Percentiles rank a stretch among this genome's conserved stretches.
Evolutionary conservation across 805 yeast genomes (phyloP).

Genomic region (Candida nemodendra): DNA sequence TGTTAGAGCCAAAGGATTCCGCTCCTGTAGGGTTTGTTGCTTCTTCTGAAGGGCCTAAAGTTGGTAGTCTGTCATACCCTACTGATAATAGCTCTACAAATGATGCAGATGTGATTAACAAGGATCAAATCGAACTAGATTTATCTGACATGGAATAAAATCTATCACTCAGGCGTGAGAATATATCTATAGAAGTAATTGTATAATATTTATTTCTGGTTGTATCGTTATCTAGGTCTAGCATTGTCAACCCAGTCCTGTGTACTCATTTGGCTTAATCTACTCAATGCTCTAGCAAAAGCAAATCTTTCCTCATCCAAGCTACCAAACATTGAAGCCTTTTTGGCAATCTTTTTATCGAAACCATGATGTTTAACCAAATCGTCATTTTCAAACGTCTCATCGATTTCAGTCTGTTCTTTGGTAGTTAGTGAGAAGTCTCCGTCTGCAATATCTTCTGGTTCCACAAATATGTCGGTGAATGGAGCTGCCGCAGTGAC

Average conservation of each 20-base stretch:
- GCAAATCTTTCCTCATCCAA: constrained; percentile 96
- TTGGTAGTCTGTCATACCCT: constrained; percentile 21
- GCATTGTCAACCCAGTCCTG: constrained; percentile 77
- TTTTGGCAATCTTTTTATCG: constrained; percentile 65
- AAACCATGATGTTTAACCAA: constrained; percentile 76
- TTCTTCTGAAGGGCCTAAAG: constrained; percentile 36
- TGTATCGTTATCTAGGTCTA: constrained; percentile 11
- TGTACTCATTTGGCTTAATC: constrained; percentile 91
- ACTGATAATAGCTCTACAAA: constrained; percentile 7
- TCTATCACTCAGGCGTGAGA: background rate
- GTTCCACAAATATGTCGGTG: constrained; percentile 81
- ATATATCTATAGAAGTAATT: constrained; percentile 4
- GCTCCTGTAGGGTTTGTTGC: constrained; percentile 51
- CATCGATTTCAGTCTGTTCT: constrained; percentile 27
- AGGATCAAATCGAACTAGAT: constrained; percentile 63
- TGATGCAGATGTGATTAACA: constrained; percentile 34
- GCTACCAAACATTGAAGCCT: constrained; percentile 69
- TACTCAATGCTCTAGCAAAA: constrained; percentile 88
- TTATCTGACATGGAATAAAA: constrained; percentile 28
- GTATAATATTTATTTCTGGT: too few relatives aligned
- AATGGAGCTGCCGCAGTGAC: constrained; percentile 88
- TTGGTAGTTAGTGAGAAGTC: constrained; percentile 39
- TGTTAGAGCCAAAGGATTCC: constrained; percentile 21
- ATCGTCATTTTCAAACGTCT: constrained; percentile 50
- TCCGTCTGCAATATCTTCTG: constrained; percentile 55